These are phyloP conservation scores for Coleophoma crateriformis DNA, from an alignment of 2,329 filamentous ascomycete species.

Conservation along the genomic window DNA sequence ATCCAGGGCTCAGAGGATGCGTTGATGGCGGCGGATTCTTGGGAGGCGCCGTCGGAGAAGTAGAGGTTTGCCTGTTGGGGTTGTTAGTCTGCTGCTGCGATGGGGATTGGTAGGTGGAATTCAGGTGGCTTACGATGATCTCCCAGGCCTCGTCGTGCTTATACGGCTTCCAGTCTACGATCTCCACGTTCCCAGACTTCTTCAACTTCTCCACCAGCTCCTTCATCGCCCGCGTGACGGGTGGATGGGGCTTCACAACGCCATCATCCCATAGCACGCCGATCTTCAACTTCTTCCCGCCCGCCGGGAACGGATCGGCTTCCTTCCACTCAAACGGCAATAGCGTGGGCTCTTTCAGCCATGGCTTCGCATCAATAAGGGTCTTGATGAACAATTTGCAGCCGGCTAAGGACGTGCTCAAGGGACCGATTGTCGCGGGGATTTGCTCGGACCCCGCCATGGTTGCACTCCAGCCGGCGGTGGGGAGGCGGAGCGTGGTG, in stretches of 20 bases:
- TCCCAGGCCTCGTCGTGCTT: slow-evolving; percentile 45
- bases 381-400: slow-evolving; percentile 35
- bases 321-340: slow-evolving; percentile 46
- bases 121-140: slow-evolving; percentile 32
- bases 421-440: slow-evolving; percentile 43
- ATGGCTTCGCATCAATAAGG: slow-evolving; percentile 37
- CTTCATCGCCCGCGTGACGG: slow-evolving; percentile 49
- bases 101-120: neutral
- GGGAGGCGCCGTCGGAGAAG: slow-evolving; percentile 54
- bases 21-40: slow-evolving; percentile 43
- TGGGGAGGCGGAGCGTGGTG: slow-evolving; percentile 19
- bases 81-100: neutral
- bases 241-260: slow-evolving; percentile 54
- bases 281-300: slow-evolving; percentile 47
- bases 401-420: slow-evolving; percentile 46
- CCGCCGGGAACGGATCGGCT: slow-evolving; percentile 25
- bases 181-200: slow-evolving; percentile 37
- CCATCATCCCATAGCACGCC: slow-evolving; percentile 55
- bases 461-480: slow-evolving; percentile 13
- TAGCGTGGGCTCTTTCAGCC: slow-evolving; percentile 45
- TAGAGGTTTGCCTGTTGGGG: slow-evolving; percentile 31
- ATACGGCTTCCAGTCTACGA: slow-evolving; percentile 49
- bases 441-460: slow-evolving; percentile 29
- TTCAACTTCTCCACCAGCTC: slow-evolving; percentile 47
- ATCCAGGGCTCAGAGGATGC: slow-evolving; percentile 51